Evolutionary conservation across 495 filamentous ascomycete species (phyloP).

Genomic region (Neurospora terricola): DNA sequence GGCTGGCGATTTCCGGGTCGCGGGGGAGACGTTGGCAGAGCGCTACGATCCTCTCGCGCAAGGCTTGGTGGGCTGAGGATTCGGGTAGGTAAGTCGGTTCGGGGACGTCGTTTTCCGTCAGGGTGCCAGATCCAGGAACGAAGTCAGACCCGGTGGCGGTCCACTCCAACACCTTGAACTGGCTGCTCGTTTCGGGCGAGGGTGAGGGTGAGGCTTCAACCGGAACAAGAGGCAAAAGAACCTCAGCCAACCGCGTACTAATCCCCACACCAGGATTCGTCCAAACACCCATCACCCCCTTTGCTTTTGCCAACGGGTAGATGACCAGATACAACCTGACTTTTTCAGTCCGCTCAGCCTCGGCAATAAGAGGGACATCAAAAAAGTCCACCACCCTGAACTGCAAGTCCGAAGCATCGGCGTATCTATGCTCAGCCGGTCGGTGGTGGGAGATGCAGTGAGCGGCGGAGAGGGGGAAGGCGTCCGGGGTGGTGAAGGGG

Average conservation of each 20-base stretch:
- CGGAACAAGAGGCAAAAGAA: constrained; percentile 14
- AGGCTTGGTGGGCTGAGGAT: constrained; percentile 12
- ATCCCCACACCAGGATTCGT: constrained; percentile 29
- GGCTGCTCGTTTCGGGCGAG: background rate
- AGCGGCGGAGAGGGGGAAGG: constrained; percentile 10
- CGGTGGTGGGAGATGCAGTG: constrained; percentile 17
- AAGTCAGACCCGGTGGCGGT: background rate
- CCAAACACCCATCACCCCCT: constrained; percentile 29
- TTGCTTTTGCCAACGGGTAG: constrained; percentile 19
- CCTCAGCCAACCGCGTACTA: constrained; percentile 27
- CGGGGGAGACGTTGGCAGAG: constrained; percentile 24
- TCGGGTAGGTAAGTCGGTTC: constrained; percentile 13
- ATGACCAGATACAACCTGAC: constrained; percentile 28
- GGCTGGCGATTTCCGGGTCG: background rate
- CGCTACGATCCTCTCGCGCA: constrained; percentile 25
- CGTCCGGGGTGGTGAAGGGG: constrained; percentile 18
- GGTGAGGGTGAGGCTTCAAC: no score
- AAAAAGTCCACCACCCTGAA: constrained; percentile 26
- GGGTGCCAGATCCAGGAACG: background rate
- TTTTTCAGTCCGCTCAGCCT: background rate
- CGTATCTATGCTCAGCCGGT: constrained; percentile 21
- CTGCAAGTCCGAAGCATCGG: constrained; percentile 14
- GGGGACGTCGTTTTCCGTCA: constrained; percentile 1
- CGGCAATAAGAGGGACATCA: background rate
- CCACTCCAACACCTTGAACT: constrained; percentile 13